Conservation (phyloP, 768 basidiomycete genomes). For the Tephrocybe sp. region DNA sequence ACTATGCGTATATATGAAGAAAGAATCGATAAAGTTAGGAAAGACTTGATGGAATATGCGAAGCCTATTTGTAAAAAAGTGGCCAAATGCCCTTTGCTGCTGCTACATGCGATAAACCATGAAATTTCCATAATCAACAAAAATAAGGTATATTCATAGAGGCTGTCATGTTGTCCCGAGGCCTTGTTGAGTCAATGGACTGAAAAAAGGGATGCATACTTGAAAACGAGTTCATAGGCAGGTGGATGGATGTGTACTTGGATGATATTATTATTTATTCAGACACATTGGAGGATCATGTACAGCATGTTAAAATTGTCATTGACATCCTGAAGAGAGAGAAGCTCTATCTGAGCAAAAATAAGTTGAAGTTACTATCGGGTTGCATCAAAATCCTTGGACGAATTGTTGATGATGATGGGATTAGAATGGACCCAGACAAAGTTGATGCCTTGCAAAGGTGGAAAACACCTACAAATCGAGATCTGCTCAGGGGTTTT, state of each 20-base stretch:
- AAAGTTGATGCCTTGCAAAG: constrained; percentile 30
- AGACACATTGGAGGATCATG: too few relatives aligned
- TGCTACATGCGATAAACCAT: constrained; percentile 37
- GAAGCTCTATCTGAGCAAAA: constrained; percentile 28
- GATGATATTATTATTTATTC: too few relatives aligned
- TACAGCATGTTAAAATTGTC: too few relatives aligned
- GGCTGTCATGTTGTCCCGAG: constrained; percentile 34
- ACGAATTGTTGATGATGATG: constrained; percentile 24
- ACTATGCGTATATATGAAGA: too few relatives aligned
- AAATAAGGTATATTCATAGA: constrained; percentile 25
- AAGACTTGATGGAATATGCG: constrained; percentile 15
- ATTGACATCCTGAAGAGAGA: constrained; percentile 23
- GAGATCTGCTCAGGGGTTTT: not conserved
- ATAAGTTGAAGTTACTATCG: too few relatives aligned
- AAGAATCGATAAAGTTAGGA: too few relatives aligned
- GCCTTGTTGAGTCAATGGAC: constrained; percentile 25
- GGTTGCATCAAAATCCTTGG: constrained; percentile 28
- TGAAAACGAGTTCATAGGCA: too few relatives aligned
- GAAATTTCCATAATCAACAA: constrained; percentile 32
- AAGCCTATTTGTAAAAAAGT: constrained; percentile 21
- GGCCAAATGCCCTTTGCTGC: constrained; percentile 30
- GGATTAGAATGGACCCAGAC: constrained; percentile 32
- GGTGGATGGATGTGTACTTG: too few relatives aligned
- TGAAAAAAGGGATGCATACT: constrained; percentile 26
- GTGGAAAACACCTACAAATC: constrained; percentile 25